Base-by-base conservation (phyloP, 257 asterid species). In the Datura wrightii region DNA sequence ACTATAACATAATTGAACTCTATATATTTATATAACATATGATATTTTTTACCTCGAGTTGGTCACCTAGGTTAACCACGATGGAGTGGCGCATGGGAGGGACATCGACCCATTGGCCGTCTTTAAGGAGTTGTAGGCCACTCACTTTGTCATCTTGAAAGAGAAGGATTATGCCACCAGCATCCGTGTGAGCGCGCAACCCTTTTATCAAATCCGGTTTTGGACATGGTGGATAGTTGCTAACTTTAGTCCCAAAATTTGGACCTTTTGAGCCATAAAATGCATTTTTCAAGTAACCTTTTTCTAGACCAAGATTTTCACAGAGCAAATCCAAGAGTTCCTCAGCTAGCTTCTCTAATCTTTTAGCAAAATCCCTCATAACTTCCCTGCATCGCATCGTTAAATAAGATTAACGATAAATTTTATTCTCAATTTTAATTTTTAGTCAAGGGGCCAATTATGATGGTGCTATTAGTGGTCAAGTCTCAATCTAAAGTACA, bases 21-120 rank as follows among this genome's bases (percentile, higher is more conserved):
- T 48, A 2, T 48, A 48, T 8, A 48, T 48, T 0, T 48, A 48
- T 48, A 50, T 46, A 46, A 46, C 52, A 50, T 50, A 10, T 10
- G 19, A 6, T 2, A 0, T n/a, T 0, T 1, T 42, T 18, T 76
- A 93, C 95, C 88, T 93, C 97, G 0, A 93, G 86, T 85, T 93
- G 95, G 72, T 93, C 97, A 1, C 97, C 97, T 0, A 92, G 91
- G 91, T 93, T 93, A 86, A 93, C 91, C 5, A 93, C 97, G 56
- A 93, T 91, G 6, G 97, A 90, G 39, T 92, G 92, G 15, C 85
- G 84, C 19, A 87, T 62, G 1, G 97, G 95, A 83, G 91, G 97
- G 54, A 93, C 97, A 37, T 92, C 93, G 3, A 88, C 79, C 94
- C 97, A 93, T 44, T 41, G 83, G 8, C 88, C 96, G 55, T 87